Evolutionary conservation across 2,329 filamentous ascomycete genomes (phyloP).

Genomic region (Aspergillus floridensis): DNA sequence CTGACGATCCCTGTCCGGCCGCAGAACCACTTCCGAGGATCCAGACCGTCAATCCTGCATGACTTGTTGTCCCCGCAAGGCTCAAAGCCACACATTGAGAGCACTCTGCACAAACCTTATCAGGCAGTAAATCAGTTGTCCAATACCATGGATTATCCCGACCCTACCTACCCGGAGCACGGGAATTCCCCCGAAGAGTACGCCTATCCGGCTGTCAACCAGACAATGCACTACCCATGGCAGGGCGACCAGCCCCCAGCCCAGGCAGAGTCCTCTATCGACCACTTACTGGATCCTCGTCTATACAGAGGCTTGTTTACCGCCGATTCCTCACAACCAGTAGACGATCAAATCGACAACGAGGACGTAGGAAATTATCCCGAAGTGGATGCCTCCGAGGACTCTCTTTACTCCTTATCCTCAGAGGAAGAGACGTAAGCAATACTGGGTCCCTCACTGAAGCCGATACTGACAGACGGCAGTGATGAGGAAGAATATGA

Average conservation of each 20-base stretch:
- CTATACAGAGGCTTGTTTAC: conserved; percentile 29
- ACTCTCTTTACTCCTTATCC: conserved; percentile 24
- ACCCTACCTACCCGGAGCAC: conserved; percentile 10
- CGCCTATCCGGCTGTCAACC: conserved; percentile 35
- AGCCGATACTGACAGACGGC: conserved; percentile 10
- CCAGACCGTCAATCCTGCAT: no score
- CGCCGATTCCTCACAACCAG: conserved; percentile 12
- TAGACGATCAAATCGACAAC: conserved; percentile 9
- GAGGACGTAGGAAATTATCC: conserved; percentile 13
- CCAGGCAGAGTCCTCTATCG: conserved; percentile 15
- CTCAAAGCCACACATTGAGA: neutral
- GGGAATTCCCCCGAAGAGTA: conserved; percentile 20
- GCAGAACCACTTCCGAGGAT: no score
- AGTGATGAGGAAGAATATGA: conserved; percentile 28
- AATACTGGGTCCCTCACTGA: conserved; percentile 17
- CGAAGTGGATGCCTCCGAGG: conserved; percentile 20
- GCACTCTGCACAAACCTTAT: neutral
- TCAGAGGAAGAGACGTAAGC: conserved; percentile 24
- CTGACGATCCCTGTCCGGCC: no score
- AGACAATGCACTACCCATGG: conserved; percentile 34
- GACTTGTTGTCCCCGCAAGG: no score
- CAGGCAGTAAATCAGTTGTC: neutral
- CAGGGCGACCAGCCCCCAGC: conserved; percentile 21
- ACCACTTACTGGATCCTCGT: conserved; percentile 34
- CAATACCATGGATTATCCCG: conserved; percentile 22